Conservation (phyloP, 2,329 filamentous ascomycete genomes). For the Hypomyces perniciosus region DNA sequence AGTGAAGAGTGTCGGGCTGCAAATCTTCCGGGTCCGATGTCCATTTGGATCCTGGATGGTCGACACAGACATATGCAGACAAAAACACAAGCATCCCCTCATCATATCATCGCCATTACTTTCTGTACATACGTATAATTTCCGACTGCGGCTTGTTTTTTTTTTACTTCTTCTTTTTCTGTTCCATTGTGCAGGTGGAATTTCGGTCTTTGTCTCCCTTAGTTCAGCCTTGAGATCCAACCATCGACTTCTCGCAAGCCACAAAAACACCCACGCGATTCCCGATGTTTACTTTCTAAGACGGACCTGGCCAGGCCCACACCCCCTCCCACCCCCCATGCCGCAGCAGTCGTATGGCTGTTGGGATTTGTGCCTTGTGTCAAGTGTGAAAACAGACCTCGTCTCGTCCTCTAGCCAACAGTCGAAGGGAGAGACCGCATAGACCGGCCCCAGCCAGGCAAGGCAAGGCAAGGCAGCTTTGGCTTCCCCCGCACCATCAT, state of each 20-base stretch:
- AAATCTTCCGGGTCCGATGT: constrained; percentile 4
- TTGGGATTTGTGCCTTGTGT: neutral
- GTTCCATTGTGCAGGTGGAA: neutral
- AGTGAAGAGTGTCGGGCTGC: neutral
- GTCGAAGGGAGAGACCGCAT: neutral
- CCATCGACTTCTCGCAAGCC: neutral
- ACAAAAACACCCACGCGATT: neutral
- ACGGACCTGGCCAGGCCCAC: neutral
- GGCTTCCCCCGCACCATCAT: neutral
- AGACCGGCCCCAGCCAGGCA: neutral
- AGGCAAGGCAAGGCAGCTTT: neutral
- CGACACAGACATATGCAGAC: neutral
- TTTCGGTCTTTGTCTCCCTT: neutral
- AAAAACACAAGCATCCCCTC: neutral
- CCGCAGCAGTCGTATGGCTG: neutral
- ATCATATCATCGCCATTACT: neutral
- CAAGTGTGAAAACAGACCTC: neutral
- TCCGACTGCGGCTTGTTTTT: neutral
- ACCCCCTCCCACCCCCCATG: neutral
- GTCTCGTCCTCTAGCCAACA: neutral
- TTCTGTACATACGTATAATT: neutral
- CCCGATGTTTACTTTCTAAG: neutral
- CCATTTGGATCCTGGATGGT: neutral
- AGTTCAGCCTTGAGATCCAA: neutral
- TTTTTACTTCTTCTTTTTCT: constrained; percentile 2